Evolutionary conservation across 2,329 filamentous ascomycete species (phyloP), one percentile per base, ranked within the genome.

Genomic region (Colletotrichum sp.): DNA sequence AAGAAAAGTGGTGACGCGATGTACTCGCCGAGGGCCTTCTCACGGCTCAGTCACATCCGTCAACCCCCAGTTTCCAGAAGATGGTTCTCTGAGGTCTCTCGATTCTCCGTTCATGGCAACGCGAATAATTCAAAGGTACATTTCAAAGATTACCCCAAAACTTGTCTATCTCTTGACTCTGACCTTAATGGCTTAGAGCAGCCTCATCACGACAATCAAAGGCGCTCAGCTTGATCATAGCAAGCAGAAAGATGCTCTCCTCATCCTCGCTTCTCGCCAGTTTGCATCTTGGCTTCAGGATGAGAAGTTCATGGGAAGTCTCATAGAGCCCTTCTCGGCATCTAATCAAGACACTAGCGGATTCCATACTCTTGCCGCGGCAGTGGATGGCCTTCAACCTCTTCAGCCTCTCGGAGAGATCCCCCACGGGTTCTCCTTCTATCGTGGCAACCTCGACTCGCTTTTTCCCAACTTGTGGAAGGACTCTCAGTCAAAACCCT

Each of bases 381-480:
- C 92, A 6, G 88, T 92, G 32, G 92, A 93, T 80, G 86, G 88
- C 10, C 82, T 93, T 36, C 82, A 86, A 26, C 86, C 87, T 10
- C 78, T 81, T 8, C 75, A 78, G 26, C 80, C 81, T 18, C 80
- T 81, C 36, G 78, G 80, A 60, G 79, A 80, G 18, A 82, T 84
- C 8, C 77, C 82, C 8, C 80, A 84, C 10, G 91, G 90, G 8
- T 82, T 93, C 65, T 90, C 91, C 3, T 82, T 93, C 68, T 82
- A 91, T n/a, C 83, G 86, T 64, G 89, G 89, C 12, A 76, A 82
- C 16, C 72, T 82, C 13, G 80, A 84, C 28, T 75, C 78, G 2
- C 82, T 90, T 7, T 81, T 92, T 5, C 89, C 89, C 3, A 81
- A 82, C 1, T 77, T 91, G 8, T 91, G 88, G 89, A 78, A 67